Evolutionary conservation across 208 protist species (phyloP).

Genomic region (Trypanosoma platydactyli): DNA sequence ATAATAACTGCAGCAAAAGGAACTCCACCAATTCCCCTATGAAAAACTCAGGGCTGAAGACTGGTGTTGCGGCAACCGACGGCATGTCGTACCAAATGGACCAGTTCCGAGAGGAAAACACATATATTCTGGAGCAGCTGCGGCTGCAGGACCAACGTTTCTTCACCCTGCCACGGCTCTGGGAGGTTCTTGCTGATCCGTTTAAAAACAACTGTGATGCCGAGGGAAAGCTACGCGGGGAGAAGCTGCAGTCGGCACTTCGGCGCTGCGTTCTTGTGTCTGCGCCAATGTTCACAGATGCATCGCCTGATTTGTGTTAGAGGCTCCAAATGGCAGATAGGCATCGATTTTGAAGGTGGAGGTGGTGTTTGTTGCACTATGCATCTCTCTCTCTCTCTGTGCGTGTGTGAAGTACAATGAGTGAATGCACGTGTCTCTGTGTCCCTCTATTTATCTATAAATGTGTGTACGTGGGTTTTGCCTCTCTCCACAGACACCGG

Average conservation of each 20-base stretch:
- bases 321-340: not conserved
- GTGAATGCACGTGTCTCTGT: too few relatives aligned
- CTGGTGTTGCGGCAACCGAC: not conserved
- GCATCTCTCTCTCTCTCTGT: too few relatives aligned
- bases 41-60: not conserved
- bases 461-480: too few relatives aligned
- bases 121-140: slow-evolving; percentile 78
- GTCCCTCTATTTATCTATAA: too few relatives aligned
- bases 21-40: not conserved
- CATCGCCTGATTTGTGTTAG: not conserved
- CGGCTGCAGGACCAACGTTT: slow-evolving; percentile 56
- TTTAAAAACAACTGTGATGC: slow-evolving; percentile 27
- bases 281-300: slow-evolving; percentile 25
- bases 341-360: not conserved
- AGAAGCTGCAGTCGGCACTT: slow-evolving; percentile 69
- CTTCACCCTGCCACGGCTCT: slow-evolving; percentile 72
- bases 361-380: too few relatives aligned
- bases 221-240: slow-evolving; percentile 45
- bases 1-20: not conserved
- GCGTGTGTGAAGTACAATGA: too few relatives aligned
- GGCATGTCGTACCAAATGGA: slow-evolving; percentile 13
- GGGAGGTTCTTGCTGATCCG: slow-evolving; percentile 72
- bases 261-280: slow-evolving; percentile 76
- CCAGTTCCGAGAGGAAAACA: slow-evolving; percentile 76
- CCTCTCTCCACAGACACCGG: not conserved